phyloP scores from a whole-genome alignment of 129 eudicot genomes.

The Apium graveolens region DNA sequence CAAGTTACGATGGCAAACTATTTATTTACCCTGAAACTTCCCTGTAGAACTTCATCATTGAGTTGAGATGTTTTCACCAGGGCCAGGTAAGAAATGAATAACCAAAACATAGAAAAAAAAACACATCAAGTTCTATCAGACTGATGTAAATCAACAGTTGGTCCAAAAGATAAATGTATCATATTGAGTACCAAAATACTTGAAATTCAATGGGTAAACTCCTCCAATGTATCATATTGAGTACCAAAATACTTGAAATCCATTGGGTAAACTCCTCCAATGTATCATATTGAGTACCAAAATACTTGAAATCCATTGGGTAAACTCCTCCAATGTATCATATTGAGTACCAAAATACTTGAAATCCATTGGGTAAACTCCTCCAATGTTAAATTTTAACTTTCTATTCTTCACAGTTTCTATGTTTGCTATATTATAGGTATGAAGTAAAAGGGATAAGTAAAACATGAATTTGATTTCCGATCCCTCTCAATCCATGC shows the following conservation, averaged over 20 bases:
- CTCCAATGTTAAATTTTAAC: neutral
- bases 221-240: neutral
- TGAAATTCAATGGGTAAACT: neutral
- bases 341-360: neutral
- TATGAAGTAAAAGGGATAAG: conserved; percentile 5
- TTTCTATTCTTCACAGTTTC: conserved; percentile 1
- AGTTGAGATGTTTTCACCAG: neutral
- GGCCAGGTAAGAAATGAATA: neutral
- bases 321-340: neutral
- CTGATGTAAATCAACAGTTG: neutral
- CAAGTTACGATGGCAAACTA: neutral
- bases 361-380: neutral
- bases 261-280: neutral
- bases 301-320: neutral
- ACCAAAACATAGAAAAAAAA: neutral
- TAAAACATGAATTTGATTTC: neutral
- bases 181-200: neutral
- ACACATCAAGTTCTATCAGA: neutral
- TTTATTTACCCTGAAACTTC: neutral
- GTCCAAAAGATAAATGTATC: neutral
- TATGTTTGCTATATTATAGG: conserved; percentile 5
- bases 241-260: neutral
- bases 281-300: neutral
- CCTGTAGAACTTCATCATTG: neutral
- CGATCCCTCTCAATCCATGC: neutral